Evolutionary conservation across 169 alveolate species (phyloP).

Genomic region (Amoebophrya sp.): DNA sequence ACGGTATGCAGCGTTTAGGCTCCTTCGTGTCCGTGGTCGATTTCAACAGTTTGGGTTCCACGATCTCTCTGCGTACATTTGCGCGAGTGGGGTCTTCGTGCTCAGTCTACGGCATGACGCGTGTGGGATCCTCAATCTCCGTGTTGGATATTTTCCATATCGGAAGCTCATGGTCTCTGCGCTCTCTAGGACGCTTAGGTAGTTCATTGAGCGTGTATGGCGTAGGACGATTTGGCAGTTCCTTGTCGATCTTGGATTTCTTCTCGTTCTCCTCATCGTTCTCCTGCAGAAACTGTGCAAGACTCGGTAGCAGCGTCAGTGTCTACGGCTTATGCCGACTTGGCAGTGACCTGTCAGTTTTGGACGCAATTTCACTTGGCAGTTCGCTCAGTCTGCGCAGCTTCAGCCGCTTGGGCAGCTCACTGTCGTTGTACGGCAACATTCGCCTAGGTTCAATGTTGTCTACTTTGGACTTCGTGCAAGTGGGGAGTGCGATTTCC

Average conservation of each 20-base stretch:
- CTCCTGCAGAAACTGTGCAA: neutral
- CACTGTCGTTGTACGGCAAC: neutral
- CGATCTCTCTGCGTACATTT: neutral
- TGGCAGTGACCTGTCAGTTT: neutral
- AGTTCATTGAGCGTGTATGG: neutral
- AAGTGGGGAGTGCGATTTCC: neutral
- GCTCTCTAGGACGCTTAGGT: neutral
- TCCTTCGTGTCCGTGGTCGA: conserved; percentile 30
- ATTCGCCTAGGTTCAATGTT: neutral
- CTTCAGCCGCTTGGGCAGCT: neutral
- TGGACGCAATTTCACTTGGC: neutral
- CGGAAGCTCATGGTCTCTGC: neutral
- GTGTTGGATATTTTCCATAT: neutral
- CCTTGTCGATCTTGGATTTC: neutral
- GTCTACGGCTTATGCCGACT: neutral
- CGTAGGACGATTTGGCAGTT: conserved; percentile 7
- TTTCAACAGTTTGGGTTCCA: neutral
- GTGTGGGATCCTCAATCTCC: neutral
- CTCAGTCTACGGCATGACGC: neutral
- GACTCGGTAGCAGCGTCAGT: conserved; percentile 7
- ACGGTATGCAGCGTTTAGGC: neutral
- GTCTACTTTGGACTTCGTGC: neutral
- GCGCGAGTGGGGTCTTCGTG: neutral
- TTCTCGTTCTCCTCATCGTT: neutral
- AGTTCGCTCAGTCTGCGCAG: neutral